Evolutionary conservation across 1,139 yeast genomes (phyloP).

Genomic region (Suhomyces taliae): DNA sequence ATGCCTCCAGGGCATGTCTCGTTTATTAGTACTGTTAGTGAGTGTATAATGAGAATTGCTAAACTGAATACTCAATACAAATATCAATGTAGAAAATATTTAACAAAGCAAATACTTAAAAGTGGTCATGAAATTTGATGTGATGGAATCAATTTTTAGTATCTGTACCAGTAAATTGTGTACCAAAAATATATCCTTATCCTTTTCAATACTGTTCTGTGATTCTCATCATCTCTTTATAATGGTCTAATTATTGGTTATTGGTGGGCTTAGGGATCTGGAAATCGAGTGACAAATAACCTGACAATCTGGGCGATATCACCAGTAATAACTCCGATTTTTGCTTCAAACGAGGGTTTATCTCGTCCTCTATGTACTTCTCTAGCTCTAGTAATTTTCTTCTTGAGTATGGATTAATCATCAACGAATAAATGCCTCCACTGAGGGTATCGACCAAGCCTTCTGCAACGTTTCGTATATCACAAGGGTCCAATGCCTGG

Average conservation of each 20-base stretch:
- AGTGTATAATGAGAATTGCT: no score
- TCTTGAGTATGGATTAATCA: constrained; percentile 25
- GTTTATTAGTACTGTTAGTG: no score
- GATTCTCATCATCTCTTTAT: no score
- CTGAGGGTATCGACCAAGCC: constrained; percentile 49
- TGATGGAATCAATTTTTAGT: no score
- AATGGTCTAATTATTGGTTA: not conserved
- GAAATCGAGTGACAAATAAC: constrained; percentile 62
- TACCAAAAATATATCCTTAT: no score
- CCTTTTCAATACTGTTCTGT: no score
- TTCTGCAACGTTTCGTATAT: constrained; percentile 37
- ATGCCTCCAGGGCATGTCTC: no score
- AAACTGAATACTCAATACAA: no score
- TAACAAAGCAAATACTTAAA: no score
- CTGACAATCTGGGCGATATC: constrained; percentile 57
- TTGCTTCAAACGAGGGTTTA: constrained; percentile 36
- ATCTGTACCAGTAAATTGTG: no score
- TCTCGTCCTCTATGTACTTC: constrained; percentile 33
- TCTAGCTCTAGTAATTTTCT: constrained; percentile 43
- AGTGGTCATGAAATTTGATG: no score
- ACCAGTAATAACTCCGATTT: constrained; percentile 33
- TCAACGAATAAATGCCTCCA: constrained; percentile 29
- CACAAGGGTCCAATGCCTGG: constrained; percentile 42
- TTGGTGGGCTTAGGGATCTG: constrained; percentile 44
- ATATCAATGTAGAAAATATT: no score